These are phyloP conservation scores for Tricholoma sp. DNA, from an alignment of 768 basidiomycete genomes.

Conservation along the genomic window DNA sequence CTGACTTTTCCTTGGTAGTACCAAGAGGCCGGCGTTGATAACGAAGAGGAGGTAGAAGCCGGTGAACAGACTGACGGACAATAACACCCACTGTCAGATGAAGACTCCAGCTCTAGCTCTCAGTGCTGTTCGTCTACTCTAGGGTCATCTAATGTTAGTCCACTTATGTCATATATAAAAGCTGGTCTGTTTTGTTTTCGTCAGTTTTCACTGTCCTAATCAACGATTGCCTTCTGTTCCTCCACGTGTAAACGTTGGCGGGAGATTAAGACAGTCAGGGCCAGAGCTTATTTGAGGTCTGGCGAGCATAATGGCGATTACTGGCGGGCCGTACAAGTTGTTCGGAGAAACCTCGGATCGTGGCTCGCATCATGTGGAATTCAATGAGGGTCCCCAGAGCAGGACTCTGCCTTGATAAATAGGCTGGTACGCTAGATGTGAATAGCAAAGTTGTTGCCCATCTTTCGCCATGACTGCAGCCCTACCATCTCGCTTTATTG, in stretches of 20 bases:
- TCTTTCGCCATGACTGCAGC: slow-evolving; percentile 8
- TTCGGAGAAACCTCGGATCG: too few relatives aligned
- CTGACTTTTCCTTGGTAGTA: slow-evolving; percentile 32
- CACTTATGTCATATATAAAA: neutral
- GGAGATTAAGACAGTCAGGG: too few relatives aligned
- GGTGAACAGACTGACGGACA: slow-evolving; percentile 22
- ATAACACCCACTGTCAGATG: slow-evolving; percentile 6
- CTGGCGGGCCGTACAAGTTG: too few relatives aligned
- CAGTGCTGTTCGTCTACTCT: slow-evolving; percentile 2
- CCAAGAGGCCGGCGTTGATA: slow-evolving; percentile 50
- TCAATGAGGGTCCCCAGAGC: neutral
- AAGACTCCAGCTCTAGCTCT: neutral
- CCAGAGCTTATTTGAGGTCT: too few relatives aligned
- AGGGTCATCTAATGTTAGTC: slow-evolving; percentile 8
- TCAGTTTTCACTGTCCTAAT: too few relatives aligned
- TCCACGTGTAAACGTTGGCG: too few relatives aligned
- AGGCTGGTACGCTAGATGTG: neutral
- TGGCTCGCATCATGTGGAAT: neutral
- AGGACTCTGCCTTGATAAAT: neutral
- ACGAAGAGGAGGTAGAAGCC: slow-evolving; percentile 36
- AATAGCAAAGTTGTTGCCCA: neutral
- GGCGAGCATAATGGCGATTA: too few relatives aligned
- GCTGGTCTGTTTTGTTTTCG: neutral
- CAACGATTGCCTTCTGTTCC: too few relatives aligned
- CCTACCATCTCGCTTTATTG: slow-evolving; percentile 45